Evolutionary conservation across 2,329 filamentous ascomycete genomes (phyloP), one percentile per base, ranked within the genome.

Genomic region (Pestalotiopsis sp.): DNA sequence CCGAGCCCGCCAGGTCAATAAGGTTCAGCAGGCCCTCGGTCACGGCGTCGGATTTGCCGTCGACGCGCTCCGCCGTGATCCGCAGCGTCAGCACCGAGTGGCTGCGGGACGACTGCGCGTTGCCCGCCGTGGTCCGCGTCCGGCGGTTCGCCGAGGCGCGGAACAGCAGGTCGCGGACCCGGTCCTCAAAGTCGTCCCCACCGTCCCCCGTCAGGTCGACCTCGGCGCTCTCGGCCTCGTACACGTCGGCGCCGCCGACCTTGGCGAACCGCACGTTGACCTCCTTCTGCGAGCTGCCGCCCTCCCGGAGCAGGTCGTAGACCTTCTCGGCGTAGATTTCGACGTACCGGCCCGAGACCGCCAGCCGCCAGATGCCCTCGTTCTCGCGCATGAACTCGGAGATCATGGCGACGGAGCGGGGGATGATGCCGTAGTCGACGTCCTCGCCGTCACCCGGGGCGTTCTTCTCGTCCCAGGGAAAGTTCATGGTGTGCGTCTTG

Each of bases 401-500:
- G 20, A 62, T 62, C n/a, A 20, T 41, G 3, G 17, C 31, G 31
- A 62, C 59, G 4, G 59, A 62, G 11, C 59, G 59, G 11, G 59
- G 59, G 17, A 62, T 62, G 59, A 62, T 62, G 31, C 68, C 64
- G 31, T 23, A 38, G 27, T 64, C 58, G 3, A 65, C 59, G 31
- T 59, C 55, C 13, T 45, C n/a, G 20, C 4, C 27, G 14, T 27
- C 63, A 4, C 4, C 27, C 4, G 31, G 45, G 4, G 27, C 36
- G 14, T 36, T 31, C 23, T 25, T 55, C 20, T 57, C 63, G 31
- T 65, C 39, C 63, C 63, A 65, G 1, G 63, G 63, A 13, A 55
- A 65, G 36, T 55, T 65, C 49, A 69, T 64, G 13, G 68, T 69
- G 38, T 69, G 36, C 4, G 64, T 67, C 60, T 69, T 69, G 14